phyloP scores from a whole-genome alignment of 2,329 filamentous ascomycete genomes.

The Fusarium sp. region DNA sequence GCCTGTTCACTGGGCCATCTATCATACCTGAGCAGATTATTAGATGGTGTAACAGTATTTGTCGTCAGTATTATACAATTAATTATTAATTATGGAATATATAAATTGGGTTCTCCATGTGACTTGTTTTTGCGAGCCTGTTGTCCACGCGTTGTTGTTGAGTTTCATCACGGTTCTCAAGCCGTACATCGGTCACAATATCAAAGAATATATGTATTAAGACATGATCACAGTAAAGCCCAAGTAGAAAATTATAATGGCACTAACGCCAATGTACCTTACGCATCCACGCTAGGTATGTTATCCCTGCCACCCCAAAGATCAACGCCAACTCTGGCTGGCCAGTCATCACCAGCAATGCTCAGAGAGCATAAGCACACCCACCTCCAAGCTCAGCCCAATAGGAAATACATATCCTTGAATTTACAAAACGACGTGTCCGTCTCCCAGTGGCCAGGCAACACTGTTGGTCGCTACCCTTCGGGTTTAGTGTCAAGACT shows the following conservation, averaged over 20 bases:
- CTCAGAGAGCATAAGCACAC: neutral
- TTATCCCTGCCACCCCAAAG: neutral
- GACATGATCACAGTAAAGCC: neutral
- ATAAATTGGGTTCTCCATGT: too few species aligned
- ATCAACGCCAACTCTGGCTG: neutral
- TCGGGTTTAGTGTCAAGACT: neutral
- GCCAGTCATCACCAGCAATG: neutral
- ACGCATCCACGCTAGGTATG: neutral
- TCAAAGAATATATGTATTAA: neutral
- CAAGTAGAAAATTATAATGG: neutral
- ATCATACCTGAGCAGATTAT: too few species aligned
- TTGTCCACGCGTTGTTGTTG: neutral
- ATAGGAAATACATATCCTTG: neutral
- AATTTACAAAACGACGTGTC: neutral
- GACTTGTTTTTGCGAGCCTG: too few species aligned
- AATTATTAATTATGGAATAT: too few species aligned
- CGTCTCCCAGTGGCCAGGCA: neutral
- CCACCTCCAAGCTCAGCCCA: neutral
- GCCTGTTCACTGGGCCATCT: too few species aligned
- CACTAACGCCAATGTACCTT: neutral
- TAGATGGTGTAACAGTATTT: too few species aligned
- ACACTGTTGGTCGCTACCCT: neutral
- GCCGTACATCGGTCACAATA: neutral
- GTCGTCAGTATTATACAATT: too few species aligned
- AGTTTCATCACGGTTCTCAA: neutral